Conservation (phyloP, 192 early-diverging fungal species). For the Pilobolus umbonatus region DNA sequence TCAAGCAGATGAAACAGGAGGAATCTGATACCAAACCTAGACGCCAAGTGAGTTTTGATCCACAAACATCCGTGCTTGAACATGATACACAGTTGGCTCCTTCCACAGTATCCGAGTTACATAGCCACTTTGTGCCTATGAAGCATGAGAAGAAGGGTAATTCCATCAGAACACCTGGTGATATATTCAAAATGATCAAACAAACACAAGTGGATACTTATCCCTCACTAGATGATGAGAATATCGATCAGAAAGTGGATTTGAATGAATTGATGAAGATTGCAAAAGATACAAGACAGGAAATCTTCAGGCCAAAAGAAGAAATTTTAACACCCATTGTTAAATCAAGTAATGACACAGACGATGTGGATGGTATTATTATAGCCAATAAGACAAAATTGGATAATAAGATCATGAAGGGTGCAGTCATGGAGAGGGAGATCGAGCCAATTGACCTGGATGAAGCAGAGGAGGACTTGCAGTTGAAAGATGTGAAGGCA, state of each 20-base stretch:
- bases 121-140: conserved; percentile 13
- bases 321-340: conserved; percentile 4
- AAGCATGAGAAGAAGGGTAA: neutral
- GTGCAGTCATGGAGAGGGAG: conserved; percentile 42
- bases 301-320: conserved; percentile 8
- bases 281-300: neutral
- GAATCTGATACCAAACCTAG: neutral
- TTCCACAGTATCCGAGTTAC: neutral
- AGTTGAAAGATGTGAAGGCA: conserved; percentile 38
- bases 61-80: conserved; percentile 14
- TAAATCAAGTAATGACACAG: neutral
- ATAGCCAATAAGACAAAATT: conserved; percentile 21
- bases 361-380: conserved; percentile 10
- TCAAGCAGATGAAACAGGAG: neutral
- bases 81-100: conserved; percentile 16
- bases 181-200: conserved; percentile 17
- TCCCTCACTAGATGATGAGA: conserved; percentile 2
- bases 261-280: conserved; percentile 11
- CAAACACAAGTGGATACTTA: conserved; percentile 15
- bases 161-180: conserved; percentile 19
- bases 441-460: conserved; percentile 42
- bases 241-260: neutral
- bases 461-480: conserved; percentile 45
- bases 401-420: conserved; percentile 40
- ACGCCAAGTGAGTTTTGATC: conserved; percentile 15